Conservation (phyloP, 208 protist genomes). For the Acanthamoeba sp. region DNA sequence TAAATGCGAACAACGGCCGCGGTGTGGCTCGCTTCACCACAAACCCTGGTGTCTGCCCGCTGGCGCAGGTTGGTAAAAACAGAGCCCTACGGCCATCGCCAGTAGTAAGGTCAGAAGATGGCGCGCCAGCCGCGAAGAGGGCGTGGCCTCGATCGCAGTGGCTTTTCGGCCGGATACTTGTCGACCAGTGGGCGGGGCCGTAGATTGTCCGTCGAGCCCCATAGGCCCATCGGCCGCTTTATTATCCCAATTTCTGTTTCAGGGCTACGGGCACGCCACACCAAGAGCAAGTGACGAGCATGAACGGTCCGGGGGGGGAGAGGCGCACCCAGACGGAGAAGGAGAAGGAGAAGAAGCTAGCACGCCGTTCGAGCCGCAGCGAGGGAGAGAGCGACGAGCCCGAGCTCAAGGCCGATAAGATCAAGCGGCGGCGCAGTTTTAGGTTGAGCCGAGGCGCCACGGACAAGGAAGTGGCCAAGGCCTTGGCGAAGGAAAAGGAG, state of each 20-base stretch:
- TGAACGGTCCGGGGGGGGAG: not conserved
- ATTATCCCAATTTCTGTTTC: not conserved
- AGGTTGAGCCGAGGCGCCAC: not conserved
- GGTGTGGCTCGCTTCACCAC: too few relatives aligned
- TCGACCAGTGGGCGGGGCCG: not conserved
- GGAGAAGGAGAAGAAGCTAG: not conserved
- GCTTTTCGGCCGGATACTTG: not conserved
- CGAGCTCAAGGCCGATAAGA: not conserved
- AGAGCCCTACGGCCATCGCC: not conserved
- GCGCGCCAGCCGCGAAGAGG: too few relatives aligned
- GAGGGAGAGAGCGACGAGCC: not conserved
- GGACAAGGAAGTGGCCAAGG: constrained; percentile 5
- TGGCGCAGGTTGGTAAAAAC: too few relatives aligned
- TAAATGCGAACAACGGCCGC: too few relatives aligned
- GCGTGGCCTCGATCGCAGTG: too few relatives aligned
- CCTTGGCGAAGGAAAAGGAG: not conserved
- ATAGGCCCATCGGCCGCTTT: not conserved
- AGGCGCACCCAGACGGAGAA: not conserved
- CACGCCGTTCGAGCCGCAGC: not conserved
- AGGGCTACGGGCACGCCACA: not conserved
- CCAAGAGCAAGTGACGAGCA: not conserved
- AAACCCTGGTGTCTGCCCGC: too few relatives aligned
- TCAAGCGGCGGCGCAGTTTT: constrained; percentile 2
- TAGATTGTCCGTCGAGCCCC: not conserved
- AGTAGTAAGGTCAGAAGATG: too few relatives aligned